phyloP scores from a whole-genome alignment of 257 asterid genomes.

The Leptodermis oblonga region DNA sequence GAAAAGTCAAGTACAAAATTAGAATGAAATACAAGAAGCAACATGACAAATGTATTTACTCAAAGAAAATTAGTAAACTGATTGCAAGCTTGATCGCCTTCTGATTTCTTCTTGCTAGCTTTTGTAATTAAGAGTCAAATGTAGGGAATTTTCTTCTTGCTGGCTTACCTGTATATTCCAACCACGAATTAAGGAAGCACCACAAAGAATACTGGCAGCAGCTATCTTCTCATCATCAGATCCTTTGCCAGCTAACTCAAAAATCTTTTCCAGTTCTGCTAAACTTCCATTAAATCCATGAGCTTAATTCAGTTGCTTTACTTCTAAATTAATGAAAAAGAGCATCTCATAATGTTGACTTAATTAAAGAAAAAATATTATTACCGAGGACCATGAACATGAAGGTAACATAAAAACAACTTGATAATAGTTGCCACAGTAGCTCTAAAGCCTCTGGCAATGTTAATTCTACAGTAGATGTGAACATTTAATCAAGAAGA shows the following conservation, averaged over 20 bases:
- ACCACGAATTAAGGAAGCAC: conserved; percentile 74
- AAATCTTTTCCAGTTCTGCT: conserved; percentile 87
- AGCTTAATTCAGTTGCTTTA: conserved; percentile 80
- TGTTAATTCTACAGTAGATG: not conserved
- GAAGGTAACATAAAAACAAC: conserved; percentile 9
- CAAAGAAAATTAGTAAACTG: not conserved
- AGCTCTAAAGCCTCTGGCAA: not conserved
- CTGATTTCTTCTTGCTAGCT: not conserved
- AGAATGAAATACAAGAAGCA: not conserved
- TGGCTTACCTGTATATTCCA: conserved; percentile 84
- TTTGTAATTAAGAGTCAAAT: not conserved
- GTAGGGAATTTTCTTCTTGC: conserved; percentile 10
- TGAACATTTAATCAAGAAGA: conserved; percentile 3
- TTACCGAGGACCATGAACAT: conserved; percentile 30
- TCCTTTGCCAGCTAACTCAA: conserved; percentile 76
- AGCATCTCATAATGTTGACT: conserved; percentile 33
- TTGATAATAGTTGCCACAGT: not conserved
- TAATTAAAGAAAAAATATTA: conserved; percentile 26
- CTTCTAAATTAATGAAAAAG: conserved; percentile 36
- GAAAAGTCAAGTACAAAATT: conserved; percentile 31
- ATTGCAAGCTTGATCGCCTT: not conserved
- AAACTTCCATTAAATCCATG: conserved; percentile 95
- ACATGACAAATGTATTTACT: not conserved
- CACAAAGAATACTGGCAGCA: conserved; percentile 89
- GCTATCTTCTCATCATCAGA: conserved; percentile 70